These are phyloP conservation scores for Prunus fruticosa DNA, from an alignment of 306 rosid genomes.

Conservation along the genomic window DNA sequence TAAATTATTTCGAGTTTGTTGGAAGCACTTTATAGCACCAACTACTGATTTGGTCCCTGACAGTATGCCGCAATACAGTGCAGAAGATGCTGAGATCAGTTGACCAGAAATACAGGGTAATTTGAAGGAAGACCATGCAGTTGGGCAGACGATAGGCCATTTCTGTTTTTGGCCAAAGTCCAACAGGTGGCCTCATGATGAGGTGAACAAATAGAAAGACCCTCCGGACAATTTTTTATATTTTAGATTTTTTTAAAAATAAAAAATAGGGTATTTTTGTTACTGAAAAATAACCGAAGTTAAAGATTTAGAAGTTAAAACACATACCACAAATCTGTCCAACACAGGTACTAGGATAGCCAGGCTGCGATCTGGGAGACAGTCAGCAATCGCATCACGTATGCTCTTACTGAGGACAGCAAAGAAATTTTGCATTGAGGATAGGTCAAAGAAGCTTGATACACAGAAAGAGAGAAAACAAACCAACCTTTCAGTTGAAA, in stretches of 20 bases:
- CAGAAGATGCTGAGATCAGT: too few relatives aligned
- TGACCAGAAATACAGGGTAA: too few relatives aligned
- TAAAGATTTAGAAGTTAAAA: conserved; percentile 2
- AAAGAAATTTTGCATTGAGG: conserved; percentile 5
- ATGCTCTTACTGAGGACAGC: conserved; percentile 36
- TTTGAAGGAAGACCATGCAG: not conserved
- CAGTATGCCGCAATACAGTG: too few relatives aligned
- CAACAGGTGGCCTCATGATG: not conserved
- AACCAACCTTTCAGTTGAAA: conserved; percentile 56
- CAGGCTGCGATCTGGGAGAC: conserved; percentile 63
- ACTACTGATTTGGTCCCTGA: too few relatives aligned
- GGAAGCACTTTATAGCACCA: not conserved
- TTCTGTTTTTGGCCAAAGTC: not conserved
- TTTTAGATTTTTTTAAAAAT: too few relatives aligned
- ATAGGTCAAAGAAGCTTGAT: conserved; percentile 5
- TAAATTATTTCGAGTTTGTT: not conserved
- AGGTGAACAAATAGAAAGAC: not conserved
- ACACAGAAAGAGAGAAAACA: not conserved
- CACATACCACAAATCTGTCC: conserved; percentile 96
- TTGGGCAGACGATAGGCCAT: not conserved
- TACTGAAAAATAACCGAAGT: not conserved
- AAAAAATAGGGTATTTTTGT: not conserved
- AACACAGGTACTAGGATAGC: conserved; percentile 82
- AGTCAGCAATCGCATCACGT: conserved; percentile 44
- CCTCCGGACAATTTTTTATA: not conserved